Percentiles rank a stretch among this genome's conserved stretches.
These are phyloP conservation scores for Trichocladium uniseriatum DNA, from an alignment of 495 filamentous ascomycete genomes.

Conservation along the genomic window DNA sequence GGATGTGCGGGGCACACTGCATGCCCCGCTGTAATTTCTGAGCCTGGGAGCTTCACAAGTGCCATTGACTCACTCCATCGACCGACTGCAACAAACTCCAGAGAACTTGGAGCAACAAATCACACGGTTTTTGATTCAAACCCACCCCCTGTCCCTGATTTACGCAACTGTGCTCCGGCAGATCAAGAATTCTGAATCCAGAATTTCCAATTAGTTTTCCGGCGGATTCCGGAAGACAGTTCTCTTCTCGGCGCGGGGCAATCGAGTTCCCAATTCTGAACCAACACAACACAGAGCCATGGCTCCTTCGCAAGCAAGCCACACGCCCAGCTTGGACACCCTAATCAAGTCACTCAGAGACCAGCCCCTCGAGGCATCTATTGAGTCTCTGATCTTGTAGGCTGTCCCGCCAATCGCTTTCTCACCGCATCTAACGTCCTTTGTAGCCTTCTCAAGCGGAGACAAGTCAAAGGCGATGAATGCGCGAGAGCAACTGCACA, in stretches of 20 bases:
- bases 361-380: constrained; percentile 64
- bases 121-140: background rate
- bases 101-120: background rate
- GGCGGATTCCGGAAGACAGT: no score
- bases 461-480: constrained; percentile 77
- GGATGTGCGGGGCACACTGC: constrained; percentile 3
- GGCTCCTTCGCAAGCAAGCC: constrained; percentile 34
- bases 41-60: background rate
- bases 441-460: constrained; percentile 70
- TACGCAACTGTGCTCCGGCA: background rate
- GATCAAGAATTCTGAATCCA: background rate
- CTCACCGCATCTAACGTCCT: constrained; percentile 1
- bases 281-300: constrained; percentile 17
- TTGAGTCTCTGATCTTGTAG: constrained; percentile 73
- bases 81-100: constrained; percentile 1
- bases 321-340: constrained; percentile 60
- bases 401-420: constrained; percentile 16
- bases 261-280: background rate
- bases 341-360: constrained; percentile 68
- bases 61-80: constrained; percentile 9
- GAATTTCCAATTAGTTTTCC: background rate
- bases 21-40: constrained; percentile 15
- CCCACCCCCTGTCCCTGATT: background rate
- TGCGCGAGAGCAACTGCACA: constrained; percentile 87
- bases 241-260: no score